phyloP scores from a whole-genome alignment of 208 protist genomes.

The Wallacemonas rigidus region DNA sequence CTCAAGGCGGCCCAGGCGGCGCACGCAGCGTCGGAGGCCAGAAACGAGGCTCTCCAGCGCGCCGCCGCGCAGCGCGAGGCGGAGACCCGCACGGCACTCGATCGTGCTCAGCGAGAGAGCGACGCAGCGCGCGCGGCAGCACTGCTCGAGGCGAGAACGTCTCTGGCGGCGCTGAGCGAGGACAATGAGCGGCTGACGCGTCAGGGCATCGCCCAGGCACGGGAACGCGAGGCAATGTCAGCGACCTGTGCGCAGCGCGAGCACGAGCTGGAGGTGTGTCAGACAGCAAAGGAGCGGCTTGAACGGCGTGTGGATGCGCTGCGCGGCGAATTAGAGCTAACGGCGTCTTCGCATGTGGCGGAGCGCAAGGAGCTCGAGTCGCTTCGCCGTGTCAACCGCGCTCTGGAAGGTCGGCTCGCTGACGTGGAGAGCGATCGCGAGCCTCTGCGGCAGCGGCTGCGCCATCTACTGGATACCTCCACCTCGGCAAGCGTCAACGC shows the following conservation, averaged over 20 bases:
- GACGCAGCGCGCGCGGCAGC: neutral
- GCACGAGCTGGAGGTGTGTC: slow-evolving; percentile 3
- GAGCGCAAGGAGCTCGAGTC: slow-evolving; percentile 54
- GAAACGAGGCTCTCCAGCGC: neutral
- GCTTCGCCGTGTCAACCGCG: slow-evolving; percentile 62
- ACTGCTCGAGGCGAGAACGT: neutral
- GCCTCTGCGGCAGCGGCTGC: slow-evolving; percentile 76
- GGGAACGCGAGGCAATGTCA: slow-evolving; percentile 14
- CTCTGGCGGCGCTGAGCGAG: neutral
- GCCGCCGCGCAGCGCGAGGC: slow-evolving; percentile 11
- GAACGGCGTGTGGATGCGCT: slow-evolving; percentile 2
- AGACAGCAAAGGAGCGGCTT: neutral
- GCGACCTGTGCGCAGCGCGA: slow-evolving; percentile 2
- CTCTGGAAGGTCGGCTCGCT: slow-evolving; percentile 62
- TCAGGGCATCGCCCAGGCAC: neutral
- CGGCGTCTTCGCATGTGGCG: slow-evolving; percentile 13
- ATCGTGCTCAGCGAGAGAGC: slow-evolving; percentile 13
- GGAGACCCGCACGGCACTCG: slow-evolving; percentile 16
- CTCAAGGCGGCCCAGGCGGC: neutral
- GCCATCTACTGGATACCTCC: slow-evolving; percentile 45
- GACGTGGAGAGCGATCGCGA: slow-evolving; percentile 73
- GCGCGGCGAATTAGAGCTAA: slow-evolving; percentile 2
- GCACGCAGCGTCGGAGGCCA: slow-evolving; percentile 10
- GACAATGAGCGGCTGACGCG: neutral
- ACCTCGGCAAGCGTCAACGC: neutral